Base-by-base conservation (phyloP, 495 filamentous ascomycete genomes). In the Lineolata rhizophorae region DNA sequence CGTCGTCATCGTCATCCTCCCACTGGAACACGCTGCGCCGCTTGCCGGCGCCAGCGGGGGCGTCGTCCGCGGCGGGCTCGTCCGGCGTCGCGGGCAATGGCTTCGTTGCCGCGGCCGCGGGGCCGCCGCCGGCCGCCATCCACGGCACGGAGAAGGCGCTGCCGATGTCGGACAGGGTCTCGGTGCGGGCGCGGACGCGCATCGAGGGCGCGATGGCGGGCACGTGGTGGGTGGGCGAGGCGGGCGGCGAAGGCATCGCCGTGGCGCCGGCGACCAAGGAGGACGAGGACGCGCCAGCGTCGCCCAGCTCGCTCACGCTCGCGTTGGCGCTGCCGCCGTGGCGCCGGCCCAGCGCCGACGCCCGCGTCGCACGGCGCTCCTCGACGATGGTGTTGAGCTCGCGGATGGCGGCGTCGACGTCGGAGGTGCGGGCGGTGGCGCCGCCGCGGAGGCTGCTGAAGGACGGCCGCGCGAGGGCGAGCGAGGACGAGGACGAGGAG, bases 371-470 rank as follows among this genome's bases (percentile, higher is more conserved):
- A 14, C 47, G 35, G 10, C 45, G 40, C 36, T 50, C 47, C 27
- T 50, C 47, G 5, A 50, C 45, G 25, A 50, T 48, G 20, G 47
- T 50, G 35, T 50, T 47, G 24, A 50, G 43, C 29, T 50, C 47
- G 6, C 42, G 45, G 40, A 50, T 48, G 2, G 42, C 47, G 5
- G 44, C 39, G 21, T 50, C 47, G 11, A 50, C 31, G 31, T 50
- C 47, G 1, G 38, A 25, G 22, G 22, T 6, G 22, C 6, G n/a
- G 22, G 22, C 6, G 22, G 22, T 25, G 22, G 22, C n/a, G 6
- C 6, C 6, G 22, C 6, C n/a, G 6, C 6, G 22, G 22, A 6
- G 6, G 22, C 22, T 6, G 6, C 22, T 6, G 6, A 25, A n/a
- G 22, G 22, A 25, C 6, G 22, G 22, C 22, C n/a, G n/a, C n/a